Evolutionary conservation across 371 early-diverging fungal species (phyloP).

Genomic region (Scutellospora calospora): DNA sequence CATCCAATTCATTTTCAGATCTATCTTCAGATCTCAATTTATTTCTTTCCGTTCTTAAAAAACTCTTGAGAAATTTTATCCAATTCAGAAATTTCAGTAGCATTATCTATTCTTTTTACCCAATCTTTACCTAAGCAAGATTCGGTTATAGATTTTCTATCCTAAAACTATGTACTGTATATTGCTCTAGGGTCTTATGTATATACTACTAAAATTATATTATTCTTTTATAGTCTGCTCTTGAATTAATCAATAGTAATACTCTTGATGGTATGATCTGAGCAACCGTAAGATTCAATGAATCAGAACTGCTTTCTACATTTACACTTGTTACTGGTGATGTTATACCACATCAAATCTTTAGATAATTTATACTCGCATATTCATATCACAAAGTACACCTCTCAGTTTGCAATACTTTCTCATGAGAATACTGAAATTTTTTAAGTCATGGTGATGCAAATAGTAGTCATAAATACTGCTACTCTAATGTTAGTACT

Average conservation of each 20-base stretch:
- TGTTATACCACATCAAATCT: neutral
- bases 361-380: neutral
- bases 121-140: no score
- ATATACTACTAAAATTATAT: conserved; percentile 16
- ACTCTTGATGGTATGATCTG: conserved; percentile 18
- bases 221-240: conserved; percentile 7
- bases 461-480: conserved; percentile 28
- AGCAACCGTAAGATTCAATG: no score
- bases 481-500: conserved; percentile 36
- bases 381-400: conserved; percentile 16
- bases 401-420: conserved; percentile 30
- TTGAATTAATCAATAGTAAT: conserved; percentile 24
- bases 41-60: conserved; percentile 13
- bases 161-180: neutral
- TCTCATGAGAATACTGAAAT: conserved; percentile 1
- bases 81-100: no score
- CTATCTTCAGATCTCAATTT: neutral
- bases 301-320: no score
- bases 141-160: no score
- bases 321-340: neutral
- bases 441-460: conserved; percentile 40
- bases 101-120: no score
- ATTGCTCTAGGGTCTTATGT: neutral
- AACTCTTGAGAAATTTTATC: no score
- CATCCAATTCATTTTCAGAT: neutral